A percentile compares a stretch with the other conserved stretches of the same genome.
These are phyloP conservation scores for Neonectria sp. DNA, from an alignment of 2,329 filamentous ascomycete species.

Conservation along the genomic window DNA sequence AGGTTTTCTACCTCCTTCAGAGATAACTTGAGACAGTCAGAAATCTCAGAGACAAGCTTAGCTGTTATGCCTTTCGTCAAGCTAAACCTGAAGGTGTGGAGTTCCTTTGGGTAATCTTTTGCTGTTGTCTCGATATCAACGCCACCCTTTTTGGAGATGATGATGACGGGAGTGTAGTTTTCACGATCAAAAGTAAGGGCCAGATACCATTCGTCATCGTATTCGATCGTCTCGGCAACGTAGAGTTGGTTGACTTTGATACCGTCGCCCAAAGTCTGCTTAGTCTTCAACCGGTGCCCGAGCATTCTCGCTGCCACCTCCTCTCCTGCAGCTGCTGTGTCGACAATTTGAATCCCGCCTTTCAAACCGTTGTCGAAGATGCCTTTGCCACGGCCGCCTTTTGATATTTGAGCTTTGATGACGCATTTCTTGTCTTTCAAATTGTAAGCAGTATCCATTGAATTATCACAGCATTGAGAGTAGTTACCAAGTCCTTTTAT, in stretches of 20 bases:
- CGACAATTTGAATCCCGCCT: conserved; percentile 28
- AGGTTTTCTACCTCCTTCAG: conserved; percentile 32
- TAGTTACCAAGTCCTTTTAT: conserved; percentile 43
- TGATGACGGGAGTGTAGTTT: conserved; percentile 52
- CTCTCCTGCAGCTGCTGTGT: conserved; percentile 33
- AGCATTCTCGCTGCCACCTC: conserved; percentile 44
- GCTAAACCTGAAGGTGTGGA: conserved; percentile 41
- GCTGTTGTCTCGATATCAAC: conserved; percentile 42
- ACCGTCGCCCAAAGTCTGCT: conserved; percentile 16
- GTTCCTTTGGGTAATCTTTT: conserved; percentile 15
- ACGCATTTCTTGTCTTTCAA: conserved; percentile 40
- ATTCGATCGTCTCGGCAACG: conserved; percentile 51
- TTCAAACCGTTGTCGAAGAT: conserved; percentile 32
- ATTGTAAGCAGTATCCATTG: background rate
- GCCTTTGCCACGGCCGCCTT: conserved; percentile 31
- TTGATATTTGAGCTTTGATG: conserved; percentile 47
- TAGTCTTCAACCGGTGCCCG: conserved; percentile 27
- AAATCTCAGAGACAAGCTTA: conserved; percentile 37
- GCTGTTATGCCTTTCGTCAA: conserved; percentile 47
- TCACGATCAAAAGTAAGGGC: conserved; percentile 59
- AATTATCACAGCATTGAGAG: background rate
- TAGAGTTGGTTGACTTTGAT: conserved; percentile 52
- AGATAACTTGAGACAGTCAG: conserved; percentile 13
- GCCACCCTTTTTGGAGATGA: conserved; percentile 46
- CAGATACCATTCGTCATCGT: conserved; percentile 56